Conservation (phyloP, 257 asterid species). For the Cinchona pubescens region DNA sequence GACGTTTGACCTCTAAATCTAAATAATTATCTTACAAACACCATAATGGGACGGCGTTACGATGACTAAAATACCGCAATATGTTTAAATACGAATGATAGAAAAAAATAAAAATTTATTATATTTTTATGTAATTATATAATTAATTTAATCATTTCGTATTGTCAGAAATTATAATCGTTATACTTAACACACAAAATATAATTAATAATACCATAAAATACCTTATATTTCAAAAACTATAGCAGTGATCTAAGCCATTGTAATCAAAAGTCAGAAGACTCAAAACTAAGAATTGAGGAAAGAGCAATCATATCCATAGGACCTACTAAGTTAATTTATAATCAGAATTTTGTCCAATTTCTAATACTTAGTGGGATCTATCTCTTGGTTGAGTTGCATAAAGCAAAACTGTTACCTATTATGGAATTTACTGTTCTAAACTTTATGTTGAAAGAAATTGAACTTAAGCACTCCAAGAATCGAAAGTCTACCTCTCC, state of each 20-base stretch:
- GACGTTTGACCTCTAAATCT: too few species aligned
- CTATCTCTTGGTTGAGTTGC: background rate
- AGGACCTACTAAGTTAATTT: background rate
- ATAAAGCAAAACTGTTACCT: background rate
- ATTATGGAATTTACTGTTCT: background rate
- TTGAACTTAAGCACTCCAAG: background rate
- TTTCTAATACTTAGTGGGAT: slow-evolving; percentile 4
- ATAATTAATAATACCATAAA: too few species aligned
- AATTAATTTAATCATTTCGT: too few species aligned
- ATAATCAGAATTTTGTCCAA: background rate
- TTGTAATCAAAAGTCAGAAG: background rate
- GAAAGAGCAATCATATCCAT: background rate
- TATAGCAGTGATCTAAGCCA: background rate
- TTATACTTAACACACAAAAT: too few species aligned
- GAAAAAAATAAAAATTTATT: too few species aligned
- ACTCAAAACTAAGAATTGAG: background rate
- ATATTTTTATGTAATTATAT: too few species aligned
- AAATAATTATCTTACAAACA: background rate
- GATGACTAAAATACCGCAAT: too few species aligned
- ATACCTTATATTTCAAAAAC: background rate
- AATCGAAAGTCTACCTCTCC: slow-evolving; percentile 1
- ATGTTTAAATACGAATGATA: too few species aligned
- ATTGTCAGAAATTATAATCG: too few species aligned
- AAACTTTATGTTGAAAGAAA: background rate
- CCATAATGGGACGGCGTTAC: too few species aligned